Percentiles rank a stretch among this genome's conserved stretches.
Conservation (phyloP, 352 stramenopile species). For the Phytophthora pseudosyringae region DNA sequence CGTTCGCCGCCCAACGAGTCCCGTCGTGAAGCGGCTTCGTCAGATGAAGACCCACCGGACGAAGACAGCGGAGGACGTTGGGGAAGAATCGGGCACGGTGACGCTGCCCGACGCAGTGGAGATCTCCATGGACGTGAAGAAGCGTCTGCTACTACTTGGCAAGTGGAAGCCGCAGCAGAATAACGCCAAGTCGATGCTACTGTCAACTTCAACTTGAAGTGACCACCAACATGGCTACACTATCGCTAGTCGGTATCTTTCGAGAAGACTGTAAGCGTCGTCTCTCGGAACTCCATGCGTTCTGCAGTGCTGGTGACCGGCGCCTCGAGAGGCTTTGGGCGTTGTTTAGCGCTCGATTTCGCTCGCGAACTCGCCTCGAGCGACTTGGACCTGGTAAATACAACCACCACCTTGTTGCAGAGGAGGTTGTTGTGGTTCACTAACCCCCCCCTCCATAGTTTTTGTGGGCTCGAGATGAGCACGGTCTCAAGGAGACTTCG, state of each 20-base stretch:
- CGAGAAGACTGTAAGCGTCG: neutral
- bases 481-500: slow-evolving; percentile 57
- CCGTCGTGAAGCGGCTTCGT: slow-evolving; percentile 59
- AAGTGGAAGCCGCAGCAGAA: slow-evolving; percentile 40
- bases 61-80: neutral
- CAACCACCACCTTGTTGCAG: neutral
- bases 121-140: slow-evolving; percentile 67
- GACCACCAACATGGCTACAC: slow-evolving; percentile 16
- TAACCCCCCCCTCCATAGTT: neutral
- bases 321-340: slow-evolving; percentile 80
- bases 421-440: no score
- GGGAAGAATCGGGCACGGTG: neutral
- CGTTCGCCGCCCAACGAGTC: slow-evolving; percentile 51
- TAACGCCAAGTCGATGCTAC: slow-evolving; percentile 3
- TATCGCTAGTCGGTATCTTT: slow-evolving; percentile 6
- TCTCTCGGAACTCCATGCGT: slow-evolving; percentile 24
- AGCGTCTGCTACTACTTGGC: slow-evolving; percentile 58
- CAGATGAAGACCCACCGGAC: slow-evolving; percentile 31
- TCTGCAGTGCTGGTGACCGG: slow-evolving; percentile 73
- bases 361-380: slow-evolving; percentile 34
- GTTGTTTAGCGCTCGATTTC: slow-evolving; percentile 73
- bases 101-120: slow-evolving; percentile 49
- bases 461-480: slow-evolving; percentile 48
- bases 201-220: slow-evolving; percentile 30
- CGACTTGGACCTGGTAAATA: slow-evolving; percentile 58